Percentiles rank a stretch among this genome's conserved stretches.
Conservation (phyloP, 2,329 filamentous ascomycete genomes). For the Coniochaeta sp. region DNA sequence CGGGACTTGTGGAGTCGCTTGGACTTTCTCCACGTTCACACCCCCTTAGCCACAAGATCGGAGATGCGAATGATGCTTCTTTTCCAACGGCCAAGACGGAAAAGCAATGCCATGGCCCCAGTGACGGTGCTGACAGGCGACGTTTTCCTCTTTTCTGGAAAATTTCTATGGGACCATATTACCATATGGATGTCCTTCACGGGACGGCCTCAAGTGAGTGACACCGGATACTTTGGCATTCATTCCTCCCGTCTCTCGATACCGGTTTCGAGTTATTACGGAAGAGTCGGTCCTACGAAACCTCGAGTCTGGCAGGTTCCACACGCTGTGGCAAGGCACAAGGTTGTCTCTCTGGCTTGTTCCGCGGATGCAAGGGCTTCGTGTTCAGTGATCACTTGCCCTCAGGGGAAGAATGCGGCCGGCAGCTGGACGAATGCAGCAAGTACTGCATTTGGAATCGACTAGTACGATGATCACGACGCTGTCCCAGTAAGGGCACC, state of each 20-base stretch:
- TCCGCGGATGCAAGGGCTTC: no score
- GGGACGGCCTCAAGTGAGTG: not conserved
- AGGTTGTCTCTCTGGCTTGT: not conserved
- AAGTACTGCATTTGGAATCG: no score
- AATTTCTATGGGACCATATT: not conserved
- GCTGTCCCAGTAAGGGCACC: not conserved
- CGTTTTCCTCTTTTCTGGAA: not conserved
- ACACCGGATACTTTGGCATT: not conserved
- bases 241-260: not conserved
- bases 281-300: not conserved
- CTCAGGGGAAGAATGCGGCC: not conserved
- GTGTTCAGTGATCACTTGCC: not conserved
- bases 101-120: not conserved
- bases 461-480: not conserved
- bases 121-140: not conserved
- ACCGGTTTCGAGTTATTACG: not conserved
- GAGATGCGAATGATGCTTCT: not conserved
- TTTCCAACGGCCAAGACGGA: not conserved
- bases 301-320: not conserved
- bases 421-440: not conserved
- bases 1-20: not conserved
- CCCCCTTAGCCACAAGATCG: not conserved
- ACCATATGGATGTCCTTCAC: not conserved
- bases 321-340: not conserved
- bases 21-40: not conserved